Evolutionary conservation across 768 basidiomycete species (phyloP).

Genomic region (Hericium coralloides): DNA sequence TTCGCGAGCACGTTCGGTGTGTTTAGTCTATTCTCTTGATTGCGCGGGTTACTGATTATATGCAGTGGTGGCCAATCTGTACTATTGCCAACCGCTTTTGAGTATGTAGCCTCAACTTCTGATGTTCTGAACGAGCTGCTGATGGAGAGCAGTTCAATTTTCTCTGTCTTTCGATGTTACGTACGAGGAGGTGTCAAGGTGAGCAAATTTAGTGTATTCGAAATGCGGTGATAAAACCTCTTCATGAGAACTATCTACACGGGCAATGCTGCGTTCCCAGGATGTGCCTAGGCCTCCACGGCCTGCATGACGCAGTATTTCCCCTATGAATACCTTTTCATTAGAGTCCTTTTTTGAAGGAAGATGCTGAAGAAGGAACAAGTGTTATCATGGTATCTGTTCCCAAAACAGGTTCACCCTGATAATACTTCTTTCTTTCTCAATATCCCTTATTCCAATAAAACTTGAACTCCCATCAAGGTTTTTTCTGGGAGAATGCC

Average conservation of each 20-base stretch:
- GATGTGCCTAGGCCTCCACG: background rate
- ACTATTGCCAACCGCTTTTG: conserved; percentile 75
- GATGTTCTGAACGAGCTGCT: background rate
- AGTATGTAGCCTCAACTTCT: conserved; percentile 34
- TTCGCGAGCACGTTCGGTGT: conserved; percentile 37
- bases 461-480: no score
- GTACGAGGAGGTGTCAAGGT: conserved; percentile 5
- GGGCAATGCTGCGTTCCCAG: no score
- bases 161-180: conserved; percentile 27
- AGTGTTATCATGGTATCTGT: no score
- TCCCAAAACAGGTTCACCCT: no score
- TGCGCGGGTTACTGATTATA: background rate
- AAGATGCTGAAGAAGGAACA: no score
- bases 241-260: no score
- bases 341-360: no score
- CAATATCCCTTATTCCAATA: no score
- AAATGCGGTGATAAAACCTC: background rate
- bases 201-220: background rate
- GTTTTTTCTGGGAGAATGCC: no score
- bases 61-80: conserved; percentile 63
- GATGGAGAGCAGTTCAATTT: conserved; percentile 24
- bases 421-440: no score
- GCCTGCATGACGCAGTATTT: no score
- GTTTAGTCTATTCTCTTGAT: conserved; percentile 14
- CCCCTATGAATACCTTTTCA: no score